Percentiles rank a stretch among this genome's conserved stretches.
Conservation (phyloP, 208 protist genomes). For the Leishmania mexicana region DNA sequence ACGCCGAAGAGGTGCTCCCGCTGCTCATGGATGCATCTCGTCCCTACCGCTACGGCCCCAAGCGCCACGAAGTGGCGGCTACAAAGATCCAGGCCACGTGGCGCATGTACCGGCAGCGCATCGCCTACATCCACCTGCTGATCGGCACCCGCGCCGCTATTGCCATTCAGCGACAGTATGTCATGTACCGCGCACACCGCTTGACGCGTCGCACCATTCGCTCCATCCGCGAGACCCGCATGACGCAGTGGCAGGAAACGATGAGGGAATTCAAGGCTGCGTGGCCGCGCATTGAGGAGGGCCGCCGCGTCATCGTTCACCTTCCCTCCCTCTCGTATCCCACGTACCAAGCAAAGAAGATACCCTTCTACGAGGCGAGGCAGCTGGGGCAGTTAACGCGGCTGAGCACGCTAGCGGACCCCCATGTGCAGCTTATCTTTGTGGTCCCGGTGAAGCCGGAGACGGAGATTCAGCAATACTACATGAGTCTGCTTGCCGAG, state of each 20-base stretch:
- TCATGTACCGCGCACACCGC: conserved; percentile 73
- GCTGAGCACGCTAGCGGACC: conserved; percentile 77
- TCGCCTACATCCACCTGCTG: conserved; percentile 80
- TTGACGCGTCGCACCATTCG: conserved; percentile 73
- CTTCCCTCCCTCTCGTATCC: conserved; percentile 87
- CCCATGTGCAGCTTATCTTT: conserved; percentile 81
- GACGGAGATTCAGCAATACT: conserved; percentile 82
- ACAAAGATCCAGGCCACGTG: conserved; percentile 89
- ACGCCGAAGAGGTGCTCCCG: conserved; percentile 79
- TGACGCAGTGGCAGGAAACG: conserved; percentile 75
- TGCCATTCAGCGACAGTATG: conserved; percentile 87
- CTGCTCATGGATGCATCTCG: conserved; percentile 51
- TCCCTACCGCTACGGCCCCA: conserved; percentile 61
- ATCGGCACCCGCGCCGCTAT: conserved; percentile 79
- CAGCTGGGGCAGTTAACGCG: conserved; percentile 88
- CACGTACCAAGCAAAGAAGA: conserved; percentile 69
- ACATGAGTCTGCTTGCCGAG: conserved; percentile 66
- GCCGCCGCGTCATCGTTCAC: conserved; percentile 78
- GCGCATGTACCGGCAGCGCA: conserved; percentile 86
- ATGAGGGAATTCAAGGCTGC: conserved; percentile 78
- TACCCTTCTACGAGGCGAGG: conserved; percentile 78
- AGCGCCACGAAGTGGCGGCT: conserved; percentile 76
- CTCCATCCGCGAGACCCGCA: conserved; percentile 49
- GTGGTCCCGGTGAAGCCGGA: conserved; percentile 81
- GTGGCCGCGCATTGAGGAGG: conserved; percentile 72